Evolutionary conservation across 129 eudicot genomes (phyloP), one percentile per base, ranked within the genome.

Genomic region (Pittosporum tobira): DNA sequence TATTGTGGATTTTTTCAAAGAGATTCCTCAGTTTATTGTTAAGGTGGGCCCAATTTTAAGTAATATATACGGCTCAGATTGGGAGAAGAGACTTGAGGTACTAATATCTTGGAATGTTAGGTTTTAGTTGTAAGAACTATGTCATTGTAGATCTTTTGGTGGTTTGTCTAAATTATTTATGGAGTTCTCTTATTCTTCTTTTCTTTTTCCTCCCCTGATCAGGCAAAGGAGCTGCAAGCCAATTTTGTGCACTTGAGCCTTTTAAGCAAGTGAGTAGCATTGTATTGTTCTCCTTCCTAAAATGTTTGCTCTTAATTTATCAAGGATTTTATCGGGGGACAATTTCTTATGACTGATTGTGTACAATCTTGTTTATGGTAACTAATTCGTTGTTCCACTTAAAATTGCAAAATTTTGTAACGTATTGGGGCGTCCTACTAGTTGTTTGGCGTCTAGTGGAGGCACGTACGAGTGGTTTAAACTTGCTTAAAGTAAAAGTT

Each of bases 41-140:
- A 90, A 86, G 68, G 84, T 75, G 65, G 94, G 98, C 47, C 79
- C 95, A 13, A 55, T 74, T 57, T 64, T 90, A 56, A 71, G 84
- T 59, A 71, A 63, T 65, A 51, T 72, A 7, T 90, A 77, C 59
- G 95, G 95, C 53, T 63, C 57, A 64, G 87, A 86, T 69, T 90
- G 94, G 94, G 94, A 86, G 73, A 86, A 74, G 78, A 81, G 81
- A 62, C 87, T 91, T 28, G 79, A 86, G 97, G 97, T 82, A 72
- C 36, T 49, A n/a, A 20, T 30, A 18, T 63, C 23, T 48, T 60
- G 16, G 22, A 57, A 57, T 43, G 46, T 58, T 74, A 55, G 25
- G 22, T 61, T 45, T 70, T 12, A 27, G 24, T 58, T 45, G 5
- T 51, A 16, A 53, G 36, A 37, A 28, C 16, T 51, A 40, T 66